Percentiles rank a stretch among this genome's conserved stretches.
These are phyloP conservation scores for Acanthochlamys bracteata DNA, from an alignment of 106 monocot species.

Conservation along the genomic window DNA sequence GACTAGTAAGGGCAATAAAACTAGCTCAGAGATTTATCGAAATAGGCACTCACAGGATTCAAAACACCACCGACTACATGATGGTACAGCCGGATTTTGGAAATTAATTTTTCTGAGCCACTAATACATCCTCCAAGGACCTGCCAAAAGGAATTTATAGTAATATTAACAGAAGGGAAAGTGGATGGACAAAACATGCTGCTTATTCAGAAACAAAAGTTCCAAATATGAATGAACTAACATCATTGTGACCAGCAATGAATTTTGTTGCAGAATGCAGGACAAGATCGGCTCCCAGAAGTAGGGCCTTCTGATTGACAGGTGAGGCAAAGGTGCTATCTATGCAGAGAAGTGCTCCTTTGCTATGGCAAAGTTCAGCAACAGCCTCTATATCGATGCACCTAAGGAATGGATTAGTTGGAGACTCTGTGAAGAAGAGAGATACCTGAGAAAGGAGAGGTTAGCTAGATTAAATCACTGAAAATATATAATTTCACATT, in stretches of 20 bases:
- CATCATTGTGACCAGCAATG: constrained; percentile 96
- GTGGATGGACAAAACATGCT: neutral
- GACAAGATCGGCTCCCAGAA: constrained; percentile 88
- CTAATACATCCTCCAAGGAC: constrained; percentile 92
- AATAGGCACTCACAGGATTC: constrained; percentile 68
- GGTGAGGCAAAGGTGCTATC: constrained; percentile 97
- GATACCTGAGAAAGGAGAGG: constrained; percentile 43
- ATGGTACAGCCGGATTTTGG: constrained; percentile 76
- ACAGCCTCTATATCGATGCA: constrained; percentile 86
- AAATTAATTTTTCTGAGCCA: constrained; percentile 66
- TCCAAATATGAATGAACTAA: constrained; percentile 27
- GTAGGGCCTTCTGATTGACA: constrained; percentile 91
- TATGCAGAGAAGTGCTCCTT: constrained; percentile 85
- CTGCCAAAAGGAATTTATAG: constrained; percentile 20
- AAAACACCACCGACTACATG: constrained; percentile 85
- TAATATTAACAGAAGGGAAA: neutral
- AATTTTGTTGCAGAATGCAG: constrained; percentile 93
- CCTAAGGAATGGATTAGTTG: constrained; percentile 93
- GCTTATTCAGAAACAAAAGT: neutral
- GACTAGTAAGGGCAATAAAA: neutral
- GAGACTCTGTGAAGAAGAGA: constrained; percentile 96
- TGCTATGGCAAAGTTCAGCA: constrained; percentile 80
- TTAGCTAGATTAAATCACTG: neutral
- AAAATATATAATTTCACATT: neutral
- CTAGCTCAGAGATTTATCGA: neutral